Percentiles rank a stretch among this genome's conserved stretches.
phyloP scores from a whole-genome alignment of 1,139 yeast species.

The Insectozyma bohioensis region DNA sequence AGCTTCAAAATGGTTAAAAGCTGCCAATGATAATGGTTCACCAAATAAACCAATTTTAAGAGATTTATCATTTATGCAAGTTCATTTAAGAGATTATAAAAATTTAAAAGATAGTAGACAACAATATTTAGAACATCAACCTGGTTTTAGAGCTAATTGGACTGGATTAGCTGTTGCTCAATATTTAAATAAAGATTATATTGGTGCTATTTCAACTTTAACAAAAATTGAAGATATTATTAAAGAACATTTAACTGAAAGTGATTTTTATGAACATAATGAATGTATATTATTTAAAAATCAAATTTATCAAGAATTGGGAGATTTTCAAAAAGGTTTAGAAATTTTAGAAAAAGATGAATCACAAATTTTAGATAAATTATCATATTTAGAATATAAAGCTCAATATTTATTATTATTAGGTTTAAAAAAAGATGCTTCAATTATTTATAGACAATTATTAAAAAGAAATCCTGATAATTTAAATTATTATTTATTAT shows the following conservation, averaged over 20 bases:
- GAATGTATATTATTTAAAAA: slow-evolving; percentile 79
- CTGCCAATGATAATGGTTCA: slow-evolving; percentile 79
- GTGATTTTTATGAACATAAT: slow-evolving; percentile 74
- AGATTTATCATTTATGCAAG: slow-evolving; percentile 77
- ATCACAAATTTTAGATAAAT: slow-evolving; percentile 59
- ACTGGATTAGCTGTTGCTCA: slow-evolving; percentile 86
- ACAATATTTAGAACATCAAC: slow-evolving; percentile 67
- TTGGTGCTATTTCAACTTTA: slow-evolving; percentile 69
- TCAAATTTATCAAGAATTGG: slow-evolving; percentile 60
- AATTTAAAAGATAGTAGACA: slow-evolving; percentile 64
- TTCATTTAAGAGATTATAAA: slow-evolving; percentile 75
- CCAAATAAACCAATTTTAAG: slow-evolving; percentile 76
- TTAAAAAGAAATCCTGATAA: slow-evolving; percentile 88
- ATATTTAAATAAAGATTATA: slow-evolving; percentile 67
- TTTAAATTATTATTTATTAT: slow-evolving; percentile 56
- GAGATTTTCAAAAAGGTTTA: slow-evolving; percentile 65
- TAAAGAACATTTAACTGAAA: slow-evolving; percentile 62
- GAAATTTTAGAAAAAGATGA: slow-evolving; percentile 55
- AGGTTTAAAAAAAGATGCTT: slow-evolving; percentile 57
- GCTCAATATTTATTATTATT: slow-evolving; percentile 56
- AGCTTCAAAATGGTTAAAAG: slow-evolving; percentile 77
- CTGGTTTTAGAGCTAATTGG: slow-evolving; percentile 93
- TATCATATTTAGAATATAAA: slow-evolving; percentile 61
- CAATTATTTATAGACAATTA: slow-evolving; percentile 63
- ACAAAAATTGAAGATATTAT: slow-evolving; percentile 72